Conservation (phyloP, 1,139 yeast genomes). For the Tardiomyces digboiensis region DNA sequence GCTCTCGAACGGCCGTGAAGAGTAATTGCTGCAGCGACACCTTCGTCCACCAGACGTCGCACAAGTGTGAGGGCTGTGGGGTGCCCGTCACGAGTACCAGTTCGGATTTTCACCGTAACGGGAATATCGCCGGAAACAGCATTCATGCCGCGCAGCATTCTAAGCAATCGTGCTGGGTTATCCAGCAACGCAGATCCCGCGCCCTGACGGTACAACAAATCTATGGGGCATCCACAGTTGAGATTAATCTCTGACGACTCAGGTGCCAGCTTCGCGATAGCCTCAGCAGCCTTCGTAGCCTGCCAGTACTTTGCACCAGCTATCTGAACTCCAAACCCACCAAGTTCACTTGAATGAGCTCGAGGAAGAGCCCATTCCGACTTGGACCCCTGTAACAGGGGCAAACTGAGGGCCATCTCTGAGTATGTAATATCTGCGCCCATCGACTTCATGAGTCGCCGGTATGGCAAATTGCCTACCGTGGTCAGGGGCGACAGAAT, state of each 20-base stretch:
- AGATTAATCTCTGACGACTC: constrained; percentile 69
- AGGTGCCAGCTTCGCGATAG: constrained; percentile 44
- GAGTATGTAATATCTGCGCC: constrained; percentile 94
- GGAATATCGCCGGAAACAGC: constrained; percentile 86
- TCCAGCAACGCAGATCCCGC: constrained; percentile 94
- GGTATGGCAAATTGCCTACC: constrained; percentile 92
- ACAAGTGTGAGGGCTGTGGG: constrained; percentile 79
- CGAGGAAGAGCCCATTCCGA: constrained; percentile 98
- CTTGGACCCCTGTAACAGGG: constrained; percentile 80
- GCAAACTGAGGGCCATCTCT: constrained; percentile 90
- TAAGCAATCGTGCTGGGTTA: constrained; percentile 69
- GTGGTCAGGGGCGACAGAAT: constrained; percentile 95
- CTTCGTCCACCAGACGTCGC: constrained; percentile 58
- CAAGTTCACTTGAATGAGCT: constrained; percentile 73
- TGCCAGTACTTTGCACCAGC: constrained; percentile 94
- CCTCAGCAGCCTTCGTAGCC: constrained; percentile 85
- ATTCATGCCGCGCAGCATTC: constrained; percentile 83
- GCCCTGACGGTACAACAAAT: constrained; percentile 82
- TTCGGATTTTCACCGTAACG: constrained; percentile 82
- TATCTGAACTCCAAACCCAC: constrained; percentile 90
- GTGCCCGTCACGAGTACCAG: constrained; percentile 78
- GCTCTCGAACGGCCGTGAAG: constrained; percentile 95
- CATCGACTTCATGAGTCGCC: constrained; percentile 81
- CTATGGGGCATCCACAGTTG: constrained; percentile 98
- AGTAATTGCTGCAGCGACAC: constrained; percentile 85